Percentiles rank a stretch among this genome's conserved stretches.
Evolutionary conservation across 2,329 filamentous ascomycete genomes (phyloP).

Genomic region (Zymoseptoria brevis): DNA sequence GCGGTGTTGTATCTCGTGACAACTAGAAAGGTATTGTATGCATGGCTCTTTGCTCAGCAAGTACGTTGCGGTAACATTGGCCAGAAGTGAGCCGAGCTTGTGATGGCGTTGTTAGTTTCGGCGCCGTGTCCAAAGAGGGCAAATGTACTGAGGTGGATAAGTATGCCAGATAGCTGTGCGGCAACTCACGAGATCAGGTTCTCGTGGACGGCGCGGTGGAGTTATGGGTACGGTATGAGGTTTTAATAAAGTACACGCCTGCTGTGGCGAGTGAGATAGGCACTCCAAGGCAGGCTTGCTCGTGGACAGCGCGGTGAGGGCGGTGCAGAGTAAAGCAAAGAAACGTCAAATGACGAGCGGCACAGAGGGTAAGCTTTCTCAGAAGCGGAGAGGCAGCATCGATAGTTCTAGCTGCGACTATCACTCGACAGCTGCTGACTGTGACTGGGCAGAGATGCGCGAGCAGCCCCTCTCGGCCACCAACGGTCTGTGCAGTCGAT

Average conservation of each 20-base stretch:
- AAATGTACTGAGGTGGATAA: slow-evolving; percentile 1
- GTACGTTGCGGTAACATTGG: slow-evolving; percentile 18
- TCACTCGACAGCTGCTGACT: slow-evolving; percentile 15
- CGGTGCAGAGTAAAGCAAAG: not conserved
- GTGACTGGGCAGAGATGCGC: slow-evolving; percentile 7
- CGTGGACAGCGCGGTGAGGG: not conserved
- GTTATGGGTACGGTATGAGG: not conserved
- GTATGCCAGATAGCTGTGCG: not conserved
- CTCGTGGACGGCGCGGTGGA: not conserved
- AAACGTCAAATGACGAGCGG: slow-evolving; percentile 16
- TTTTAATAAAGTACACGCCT: not conserved
- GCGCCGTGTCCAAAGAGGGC: slow-evolving; percentile 3
- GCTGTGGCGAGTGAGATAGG: slow-evolving; percentile 4
- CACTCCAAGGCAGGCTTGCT: not conserved
- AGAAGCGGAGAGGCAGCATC: slow-evolving; percentile 16
- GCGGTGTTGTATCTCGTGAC: slow-evolving; percentile 10
- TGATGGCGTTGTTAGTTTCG: slow-evolving; percentile 2
- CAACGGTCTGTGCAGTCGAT: not conserved
- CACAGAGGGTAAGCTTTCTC: slow-evolving; percentile 15
- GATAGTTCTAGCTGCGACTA: slow-evolving; percentile 19
- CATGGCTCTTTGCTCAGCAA: slow-evolving; percentile 20
- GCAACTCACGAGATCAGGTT: not conserved
- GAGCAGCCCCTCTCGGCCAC: not conserved
- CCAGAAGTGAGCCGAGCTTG: slow-evolving; percentile 11
- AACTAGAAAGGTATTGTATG: slow-evolving; percentile 18